Conservation (phyloP, 106 monocot species). For the Allium cepa region DNA sequence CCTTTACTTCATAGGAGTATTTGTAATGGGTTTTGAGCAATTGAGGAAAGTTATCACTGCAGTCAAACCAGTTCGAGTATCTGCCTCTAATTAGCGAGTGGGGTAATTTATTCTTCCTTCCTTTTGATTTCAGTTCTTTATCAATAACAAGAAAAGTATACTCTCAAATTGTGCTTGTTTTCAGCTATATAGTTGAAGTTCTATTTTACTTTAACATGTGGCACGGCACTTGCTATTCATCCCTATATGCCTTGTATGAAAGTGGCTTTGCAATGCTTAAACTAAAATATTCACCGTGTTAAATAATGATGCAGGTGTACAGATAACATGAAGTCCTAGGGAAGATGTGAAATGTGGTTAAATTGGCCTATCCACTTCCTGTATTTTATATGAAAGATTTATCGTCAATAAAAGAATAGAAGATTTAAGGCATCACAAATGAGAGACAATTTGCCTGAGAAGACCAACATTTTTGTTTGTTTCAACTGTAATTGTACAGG, state of each 20-base stretch:
- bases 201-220: no score
- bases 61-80: constrained; percentile 53
- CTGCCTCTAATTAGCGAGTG: constrained; percentile 23
- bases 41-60: constrained; percentile 27
- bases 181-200: neutral
- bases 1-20: constrained; percentile 64
- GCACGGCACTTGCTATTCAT: neutral
- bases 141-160: neutral
- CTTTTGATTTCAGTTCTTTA: no score
- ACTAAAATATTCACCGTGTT: neutral
- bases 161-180: neutral
- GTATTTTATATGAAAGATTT: no score
- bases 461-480: no score
- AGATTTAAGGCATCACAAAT: no score
- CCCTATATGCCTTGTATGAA: no score
- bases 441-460: no score
- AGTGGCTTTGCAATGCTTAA: neutral
- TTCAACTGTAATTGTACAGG: no score
- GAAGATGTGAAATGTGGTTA: neutral
- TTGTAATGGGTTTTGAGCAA: constrained; percentile 65
- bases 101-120: constrained; percentile 3
- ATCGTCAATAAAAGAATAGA: no score
- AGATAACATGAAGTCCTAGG: neutral
- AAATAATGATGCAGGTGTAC: neutral
- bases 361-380: constrained; percentile 1